These are phyloP conservation scores for Citeromyces hawaiiensis DNA, from an alignment of 1,139 yeast species.

Conservation along the genomic window DNA sequence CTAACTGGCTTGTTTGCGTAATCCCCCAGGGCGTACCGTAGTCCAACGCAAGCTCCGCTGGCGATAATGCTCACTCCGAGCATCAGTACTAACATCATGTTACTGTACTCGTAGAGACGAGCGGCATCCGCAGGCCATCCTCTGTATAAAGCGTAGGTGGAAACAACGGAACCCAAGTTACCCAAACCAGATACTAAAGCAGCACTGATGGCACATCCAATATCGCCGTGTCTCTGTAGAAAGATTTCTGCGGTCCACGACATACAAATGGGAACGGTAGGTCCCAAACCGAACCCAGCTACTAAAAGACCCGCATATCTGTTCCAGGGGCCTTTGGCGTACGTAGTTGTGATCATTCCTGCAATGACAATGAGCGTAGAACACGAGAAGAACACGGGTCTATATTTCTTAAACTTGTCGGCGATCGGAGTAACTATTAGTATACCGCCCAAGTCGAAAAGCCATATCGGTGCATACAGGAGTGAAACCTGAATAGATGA, in stretches of 20 bases:
- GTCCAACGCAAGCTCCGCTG: conserved; percentile 16
- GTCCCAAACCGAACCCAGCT: conserved; percentile 80
- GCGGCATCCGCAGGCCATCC: conserved; percentile 78
- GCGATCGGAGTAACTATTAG: conserved; percentile 67
- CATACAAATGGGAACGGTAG: conserved; percentile 85
- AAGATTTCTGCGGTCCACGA: conserved; percentile 77
- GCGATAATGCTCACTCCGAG: conserved; percentile 56
- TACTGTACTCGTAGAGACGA: conserved; percentile 52
- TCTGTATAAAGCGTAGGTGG: conserved; percentile 71
- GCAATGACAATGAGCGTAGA: conserved; percentile 56
- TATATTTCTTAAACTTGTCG: conserved; percentile 43
- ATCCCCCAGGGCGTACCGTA: conserved; percentile 9
- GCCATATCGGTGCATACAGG: conserved; percentile 82
- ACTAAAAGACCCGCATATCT: conserved; percentile 70
- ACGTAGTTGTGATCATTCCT: conserved; percentile 69
- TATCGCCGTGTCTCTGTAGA: conserved; percentile 60
- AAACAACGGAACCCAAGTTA: conserved; percentile 72
- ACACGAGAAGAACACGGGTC: conserved; percentile 48
- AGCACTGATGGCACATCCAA: conserved; percentile 73
- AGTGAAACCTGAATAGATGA: conserved; percentile 60
- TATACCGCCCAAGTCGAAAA: conserved; percentile 74
- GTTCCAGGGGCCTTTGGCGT: conserved; percentile 61
- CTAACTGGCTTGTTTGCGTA: background rate
- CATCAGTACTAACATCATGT: conserved; percentile 76
- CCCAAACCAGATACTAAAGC: conserved; percentile 82